phyloP scores from a whole-genome alignment of 192 early-diverging fungal genomes.

The Polychytrium aggregatum region DNA sequence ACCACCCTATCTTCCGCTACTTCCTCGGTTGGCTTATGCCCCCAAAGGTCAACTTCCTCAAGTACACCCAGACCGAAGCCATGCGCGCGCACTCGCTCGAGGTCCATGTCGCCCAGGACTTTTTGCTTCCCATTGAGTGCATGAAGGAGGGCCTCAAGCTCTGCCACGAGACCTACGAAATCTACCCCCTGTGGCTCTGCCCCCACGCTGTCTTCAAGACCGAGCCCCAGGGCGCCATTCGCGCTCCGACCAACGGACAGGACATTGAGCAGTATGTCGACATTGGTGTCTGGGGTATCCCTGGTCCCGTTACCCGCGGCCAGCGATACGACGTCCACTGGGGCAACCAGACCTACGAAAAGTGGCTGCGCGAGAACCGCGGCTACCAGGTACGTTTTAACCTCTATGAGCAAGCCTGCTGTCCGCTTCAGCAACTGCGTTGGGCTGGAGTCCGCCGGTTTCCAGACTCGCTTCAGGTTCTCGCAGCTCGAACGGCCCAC shows the following conservation, averaged over 20 bases:
- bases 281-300: constrained; percentile 28
- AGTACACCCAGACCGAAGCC: constrained; percentile 22
- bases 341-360: no score
- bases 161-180: constrained; percentile 20
- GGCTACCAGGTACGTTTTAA: no score
- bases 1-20: constrained; percentile 21
- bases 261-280: constrained; percentile 24
- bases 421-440: no score
- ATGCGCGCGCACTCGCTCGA: no score
- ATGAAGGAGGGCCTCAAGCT: constrained; percentile 18
- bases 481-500: no score
- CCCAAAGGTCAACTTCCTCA: constrained; percentile 17
- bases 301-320: constrained; percentile 8
- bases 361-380: no score
- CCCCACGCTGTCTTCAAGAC: constrained; percentile 17
- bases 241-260: constrained; percentile 8
- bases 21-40: constrained; percentile 25
- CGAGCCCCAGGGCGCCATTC: constrained; percentile 10
- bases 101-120: constrained; percentile 15
- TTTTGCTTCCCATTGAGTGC: constrained; percentile 19
- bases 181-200: constrained; percentile 28
- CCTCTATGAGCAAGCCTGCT: no score
- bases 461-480: no score
- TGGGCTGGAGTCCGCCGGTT: no score
- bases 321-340: constrained; percentile 14